Evolutionary conservation across 2,329 filamentous ascomycete genomes (phyloP), one percentile per base, ranked within the genome.

Genomic region (Penicillium thymicola): DNA sequence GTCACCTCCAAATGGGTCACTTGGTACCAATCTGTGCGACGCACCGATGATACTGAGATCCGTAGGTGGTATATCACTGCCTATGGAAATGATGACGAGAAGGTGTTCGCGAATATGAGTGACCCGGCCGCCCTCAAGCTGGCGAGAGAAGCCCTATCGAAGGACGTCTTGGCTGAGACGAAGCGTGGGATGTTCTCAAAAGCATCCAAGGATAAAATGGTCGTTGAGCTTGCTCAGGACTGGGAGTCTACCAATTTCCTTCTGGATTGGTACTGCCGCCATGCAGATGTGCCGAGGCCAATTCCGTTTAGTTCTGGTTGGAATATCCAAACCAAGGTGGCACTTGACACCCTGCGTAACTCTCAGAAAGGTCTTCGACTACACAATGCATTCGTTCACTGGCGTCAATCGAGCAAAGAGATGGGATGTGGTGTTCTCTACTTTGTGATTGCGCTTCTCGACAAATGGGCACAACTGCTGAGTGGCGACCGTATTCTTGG

Each of bases 1-100:
- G 77, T 84, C 6, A 79, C 79, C 37, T 79, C 80, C 23, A 78
- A 82, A 60, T 87, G 85, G 85, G 80, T 82, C 4, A 82, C 78
- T 2, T 87, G 84, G 84, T 71, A 71, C 54, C 71, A 72, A 58
- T 69, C 65, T 4, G 70, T 80, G 27, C 70, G 75, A 34, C 67
- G 66, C 30, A 73, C 72, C 5, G 70, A 78, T 34, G 71, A 74
- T 43, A 66, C 68, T 4, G 73, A 76, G 46, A 71, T 76, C 34
- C 69, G 69, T n/a, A 70, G 74, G 47, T 76, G 74, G 74, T 76
- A 72, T 44, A 58, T 76, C 55, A 56, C 64, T 52, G 65, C 63
- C 28, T 61, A 76, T 64, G 61, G 71, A 54, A 54, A 72, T 54
- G 58, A 68, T 47, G 55, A 72, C 56, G 62, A 70, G 48, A 77